Evolutionary conservation across 148 eudicot species (phyloP), one percentile per base, ranked within the genome.

Genomic region (Cornus kousa): DNA sequence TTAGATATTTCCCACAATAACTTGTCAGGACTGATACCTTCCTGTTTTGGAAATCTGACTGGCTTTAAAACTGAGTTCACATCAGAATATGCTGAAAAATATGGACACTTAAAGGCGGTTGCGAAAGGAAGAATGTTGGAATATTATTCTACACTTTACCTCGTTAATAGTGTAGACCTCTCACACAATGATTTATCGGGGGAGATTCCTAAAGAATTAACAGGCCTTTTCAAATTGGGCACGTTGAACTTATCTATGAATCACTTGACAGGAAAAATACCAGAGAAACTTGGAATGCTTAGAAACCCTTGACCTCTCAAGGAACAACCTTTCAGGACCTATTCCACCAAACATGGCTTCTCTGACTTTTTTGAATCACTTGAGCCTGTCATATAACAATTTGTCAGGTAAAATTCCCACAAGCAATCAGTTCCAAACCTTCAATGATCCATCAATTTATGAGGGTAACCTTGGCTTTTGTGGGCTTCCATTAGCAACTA

Each of bases 271-370:
- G 91, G 91, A 22, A 73, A 5, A 14, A 84, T 88, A 22, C 86
- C 87, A 0, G 55, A 33, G 87, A 11, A 76, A 39, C 2, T 68
- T 84, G 65, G 68, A 20, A 20, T 32, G 50, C 17, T 2, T 88
- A 31, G 86, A 82, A 50, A 81, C 84, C 0, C 81, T 88, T 17
- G 91, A 88, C 57, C 70, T 88, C 1, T 84, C 87, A 20, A 73
- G 48, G 67, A 84, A 88, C 53, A 14, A 35, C 5, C 68, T 84
- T 31, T 57, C 62, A 7, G 79, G 83, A 7, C 24, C 19, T 11
- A 75, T 83, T 71, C 85, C 85, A 9, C 24, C 68, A 16, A 71
- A 77, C 31, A 68, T 79, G 69, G 60, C 43, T 8, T n/a, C 72
- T 10, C 17, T 83, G 43, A 23, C 73, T 50, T 53, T 53, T 12